These are phyloP conservation scores for Penicillium concentricum DNA, from an alignment of 2,329 filamentous ascomycete genomes.

Conservation along the genomic window DNA sequence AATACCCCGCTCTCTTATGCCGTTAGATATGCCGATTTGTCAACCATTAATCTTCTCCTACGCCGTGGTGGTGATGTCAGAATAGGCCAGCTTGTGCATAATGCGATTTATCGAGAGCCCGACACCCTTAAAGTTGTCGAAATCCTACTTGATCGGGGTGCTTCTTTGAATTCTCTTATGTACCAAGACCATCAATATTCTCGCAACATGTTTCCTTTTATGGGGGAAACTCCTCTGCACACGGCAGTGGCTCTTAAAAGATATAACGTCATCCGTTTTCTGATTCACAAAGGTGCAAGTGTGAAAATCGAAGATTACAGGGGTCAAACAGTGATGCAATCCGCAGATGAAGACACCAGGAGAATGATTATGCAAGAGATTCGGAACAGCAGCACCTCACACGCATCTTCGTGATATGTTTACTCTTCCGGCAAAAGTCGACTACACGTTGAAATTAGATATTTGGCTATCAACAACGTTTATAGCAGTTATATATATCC, in stretches of 20 bases:
- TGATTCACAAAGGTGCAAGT: not conserved
- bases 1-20: no score
- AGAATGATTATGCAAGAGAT: not conserved
- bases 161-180: not conserved
- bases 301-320: not conserved
- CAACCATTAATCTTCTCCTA: no score
- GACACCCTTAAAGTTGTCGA: slow-evolving; percentile 4
- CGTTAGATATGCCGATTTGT: no score
- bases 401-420: not conserved
- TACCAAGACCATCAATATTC: slow-evolving; percentile 1
- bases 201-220: not conserved
- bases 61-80: no score
- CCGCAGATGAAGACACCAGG: not conserved
- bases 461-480: no score
- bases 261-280: not conserved
- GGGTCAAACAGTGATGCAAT: not conserved
- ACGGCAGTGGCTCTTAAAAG: not conserved
- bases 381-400: not conserved
- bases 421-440: not conserved
- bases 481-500: no score
- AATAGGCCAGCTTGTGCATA: no score
- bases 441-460: not conserved
- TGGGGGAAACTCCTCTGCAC: not conserved
- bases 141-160: slow-evolving; percentile 1
- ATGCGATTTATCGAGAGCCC: no score